Percentiles rank a stretch among this genome's conserved stretches.
These are phyloP conservation scores for Kodamaea alishanica DNA, from an alignment of 1,139 yeast genomes.

Conservation along the genomic window DNA sequence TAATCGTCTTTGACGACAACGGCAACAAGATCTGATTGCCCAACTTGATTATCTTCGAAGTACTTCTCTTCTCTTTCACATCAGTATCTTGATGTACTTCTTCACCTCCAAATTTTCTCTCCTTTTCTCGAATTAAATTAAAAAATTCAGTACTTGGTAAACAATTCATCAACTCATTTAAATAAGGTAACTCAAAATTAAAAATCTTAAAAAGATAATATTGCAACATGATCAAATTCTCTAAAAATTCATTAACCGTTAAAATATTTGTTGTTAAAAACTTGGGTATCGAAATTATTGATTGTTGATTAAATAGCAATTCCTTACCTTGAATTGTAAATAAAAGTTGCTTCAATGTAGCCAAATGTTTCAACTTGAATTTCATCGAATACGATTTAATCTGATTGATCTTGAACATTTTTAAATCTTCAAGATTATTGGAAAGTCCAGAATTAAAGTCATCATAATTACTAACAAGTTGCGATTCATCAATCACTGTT, in stretches of 20 bases:
- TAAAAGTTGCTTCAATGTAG: slow-evolving; percentile 24
- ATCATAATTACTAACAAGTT: slow-evolving; percentile 3
- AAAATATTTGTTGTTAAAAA: slow-evolving; percentile 30
- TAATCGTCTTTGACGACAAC: slow-evolving; percentile 41
- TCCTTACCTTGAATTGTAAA: slow-evolving; percentile 16
- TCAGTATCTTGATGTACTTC: slow-evolving; percentile 16
- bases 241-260: slow-evolving; percentile 38
- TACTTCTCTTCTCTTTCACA: slow-evolving; percentile 11
- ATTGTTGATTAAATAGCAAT: slow-evolving; percentile 25
- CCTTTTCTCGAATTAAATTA: slow-evolving; percentile 35
- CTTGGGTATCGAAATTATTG: slow-evolving; percentile 26
- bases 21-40: slow-evolving; percentile 40
- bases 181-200: slow-evolving; percentile 30
- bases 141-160: slow-evolving; percentile 37
- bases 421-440: slow-evolving; percentile 16
- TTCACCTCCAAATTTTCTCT: slow-evolving; percentile 25
- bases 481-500: too few species aligned
- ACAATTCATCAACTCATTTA: slow-evolving; percentile 25
- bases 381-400: slow-evolving; percentile 28
- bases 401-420: slow-evolving; percentile 23
- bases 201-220: slow-evolving; percentile 26
- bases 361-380: slow-evolving; percentile 24
- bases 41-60: slow-evolving; percentile 32
- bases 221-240: slow-evolving; percentile 37
- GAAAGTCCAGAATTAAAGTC: slow-evolving; percentile 9